phyloP scores from a whole-genome alignment of 2,329 filamentous ascomycete genomes.

The Colletotrichum australisinense region DNA sequence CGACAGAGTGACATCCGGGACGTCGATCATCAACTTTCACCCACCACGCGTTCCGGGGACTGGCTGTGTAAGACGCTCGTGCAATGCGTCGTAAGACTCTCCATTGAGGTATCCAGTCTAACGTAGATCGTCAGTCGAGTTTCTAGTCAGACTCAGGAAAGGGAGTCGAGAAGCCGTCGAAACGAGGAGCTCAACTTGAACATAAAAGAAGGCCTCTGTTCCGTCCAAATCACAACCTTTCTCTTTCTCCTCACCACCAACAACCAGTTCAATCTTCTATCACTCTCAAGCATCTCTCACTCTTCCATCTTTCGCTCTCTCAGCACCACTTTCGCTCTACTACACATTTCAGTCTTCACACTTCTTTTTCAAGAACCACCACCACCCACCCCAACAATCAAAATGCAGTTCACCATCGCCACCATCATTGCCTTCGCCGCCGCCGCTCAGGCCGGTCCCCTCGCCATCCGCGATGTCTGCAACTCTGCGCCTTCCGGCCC shows the following conservation, averaged over 20 bases:
- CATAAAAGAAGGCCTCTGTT: background rate
- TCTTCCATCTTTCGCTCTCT: conserved; percentile 2
- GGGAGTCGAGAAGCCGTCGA: background rate
- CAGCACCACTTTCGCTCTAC: background rate
- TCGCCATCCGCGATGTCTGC: conserved; percentile 16
- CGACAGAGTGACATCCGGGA: background rate
- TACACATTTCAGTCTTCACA: background rate
- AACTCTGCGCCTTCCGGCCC: conserved; percentile 17
- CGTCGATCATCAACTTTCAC: conserved; percentile 3
- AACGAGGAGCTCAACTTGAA: background rate
- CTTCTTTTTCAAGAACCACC: background rate
- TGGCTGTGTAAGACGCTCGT: background rate
- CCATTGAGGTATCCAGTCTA: background rate
- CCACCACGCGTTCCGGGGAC: background rate
- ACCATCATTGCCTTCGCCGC: conserved; percentile 15
- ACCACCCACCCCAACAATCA: background rate
- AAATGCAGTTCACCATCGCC: conserved; percentile 23
- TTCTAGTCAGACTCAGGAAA: background rate
- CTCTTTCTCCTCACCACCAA: conserved; percentile 9
- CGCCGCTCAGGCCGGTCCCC: conserved; percentile 16
- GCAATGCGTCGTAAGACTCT: background rate
- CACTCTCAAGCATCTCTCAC: conserved; percentile 12
- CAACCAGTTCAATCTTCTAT: conserved; percentile 13
- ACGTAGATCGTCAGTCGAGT: background rate
- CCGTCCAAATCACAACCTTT: background rate